Percentiles rank a stretch among this genome's conserved stretches.
These are phyloP conservation scores for Aaosphaeria pasadenensis DNA, from an alignment of 2,329 filamentous ascomycete species.

Conservation along the genomic window DNA sequence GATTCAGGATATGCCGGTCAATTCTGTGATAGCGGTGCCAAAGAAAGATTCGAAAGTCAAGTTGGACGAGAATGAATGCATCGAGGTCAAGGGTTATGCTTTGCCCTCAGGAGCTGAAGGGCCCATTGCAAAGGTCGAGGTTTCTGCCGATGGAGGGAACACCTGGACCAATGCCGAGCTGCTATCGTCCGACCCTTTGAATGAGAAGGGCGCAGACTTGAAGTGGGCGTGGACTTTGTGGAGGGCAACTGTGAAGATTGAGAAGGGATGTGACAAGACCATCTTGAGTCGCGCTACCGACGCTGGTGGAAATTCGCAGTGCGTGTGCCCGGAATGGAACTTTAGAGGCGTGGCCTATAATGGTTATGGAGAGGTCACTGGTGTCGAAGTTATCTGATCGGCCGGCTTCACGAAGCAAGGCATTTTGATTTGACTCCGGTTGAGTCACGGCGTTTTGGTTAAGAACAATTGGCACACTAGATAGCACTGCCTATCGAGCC, in stretches of 20 bases:
- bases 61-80: constrained; percentile 37
- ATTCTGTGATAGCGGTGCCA: constrained; percentile 53
- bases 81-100: constrained; percentile 56
- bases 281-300: constrained; percentile 57
- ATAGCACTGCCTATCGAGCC: too few species aligned
- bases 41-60: constrained; percentile 43
- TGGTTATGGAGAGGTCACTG: constrained; percentile 55
- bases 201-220: constrained; percentile 23
- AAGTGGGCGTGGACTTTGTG: constrained; percentile 60
- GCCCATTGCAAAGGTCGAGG: constrained; percentile 53
- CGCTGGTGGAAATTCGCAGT: constrained; percentile 51
- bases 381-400: constrained; percentile 43
- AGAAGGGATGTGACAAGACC: constrained; percentile 39
- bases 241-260: constrained; percentile 44
- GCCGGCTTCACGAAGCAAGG: too few species aligned
- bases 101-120: constrained; percentile 53
- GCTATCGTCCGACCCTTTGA: constrained; percentile 9
- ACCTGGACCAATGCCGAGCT: constrained; percentile 51
- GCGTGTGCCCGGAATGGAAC: constrained; percentile 53
- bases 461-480: not conserved
- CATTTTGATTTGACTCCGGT: not conserved
- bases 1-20: constrained; percentile 56
- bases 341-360: constrained; percentile 59
- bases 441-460: not conserved
- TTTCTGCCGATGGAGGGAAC: constrained; percentile 49